Conservation (phyloP, 1,139 yeast genomes). For the Debaryomyces coudertii region DNA sequence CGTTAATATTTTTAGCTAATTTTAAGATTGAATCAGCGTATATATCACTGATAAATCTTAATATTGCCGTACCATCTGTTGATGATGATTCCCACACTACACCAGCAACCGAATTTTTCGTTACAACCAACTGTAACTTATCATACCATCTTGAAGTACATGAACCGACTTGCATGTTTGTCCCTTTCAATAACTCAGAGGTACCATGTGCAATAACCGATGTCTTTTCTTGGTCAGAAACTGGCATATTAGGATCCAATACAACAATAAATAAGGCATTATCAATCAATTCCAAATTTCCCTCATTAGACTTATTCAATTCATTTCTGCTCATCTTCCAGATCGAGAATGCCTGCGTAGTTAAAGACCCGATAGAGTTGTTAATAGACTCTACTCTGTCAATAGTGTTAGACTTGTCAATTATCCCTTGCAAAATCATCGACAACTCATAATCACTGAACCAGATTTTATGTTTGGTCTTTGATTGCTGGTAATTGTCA, state of each 20-base stretch:
- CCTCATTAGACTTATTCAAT: constrained; percentile 47
- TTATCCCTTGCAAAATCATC: constrained; percentile 50
- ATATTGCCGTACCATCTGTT: constrained; percentile 78
- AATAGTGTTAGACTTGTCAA: constrained; percentile 45
- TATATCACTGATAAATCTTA: constrained; percentile 72
- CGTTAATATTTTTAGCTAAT: constrained; percentile 71
- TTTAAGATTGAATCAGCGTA: constrained; percentile 75
- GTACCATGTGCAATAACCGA: constrained; percentile 64
- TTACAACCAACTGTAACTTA: constrained; percentile 68
- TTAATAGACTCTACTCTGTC: constrained; percentile 47
- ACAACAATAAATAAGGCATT: constrained; percentile 68
- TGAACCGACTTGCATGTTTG: constrained; percentile 70
- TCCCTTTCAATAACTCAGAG: constrained; percentile 50
- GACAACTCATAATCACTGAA: constrained; percentile 62
- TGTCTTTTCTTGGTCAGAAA: constrained; percentile 51
- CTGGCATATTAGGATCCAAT: constrained; percentile 61
- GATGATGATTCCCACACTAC: constrained; percentile 74
- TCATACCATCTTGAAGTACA: constrained; percentile 83
- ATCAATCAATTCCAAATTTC: constrained; percentile 54
- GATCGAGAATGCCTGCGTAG: constrained; percentile 64
- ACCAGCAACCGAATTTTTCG: constrained; percentile 73
- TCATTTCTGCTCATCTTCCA: constrained; percentile 66
- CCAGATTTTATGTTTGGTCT: constrained; percentile 34
- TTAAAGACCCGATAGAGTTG: constrained; percentile 67
- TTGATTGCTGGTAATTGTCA: constrained; percentile 28